Conservation (phyloP, 2,329 filamentous ascomycete species). For the Xylariales sp. region DNA sequence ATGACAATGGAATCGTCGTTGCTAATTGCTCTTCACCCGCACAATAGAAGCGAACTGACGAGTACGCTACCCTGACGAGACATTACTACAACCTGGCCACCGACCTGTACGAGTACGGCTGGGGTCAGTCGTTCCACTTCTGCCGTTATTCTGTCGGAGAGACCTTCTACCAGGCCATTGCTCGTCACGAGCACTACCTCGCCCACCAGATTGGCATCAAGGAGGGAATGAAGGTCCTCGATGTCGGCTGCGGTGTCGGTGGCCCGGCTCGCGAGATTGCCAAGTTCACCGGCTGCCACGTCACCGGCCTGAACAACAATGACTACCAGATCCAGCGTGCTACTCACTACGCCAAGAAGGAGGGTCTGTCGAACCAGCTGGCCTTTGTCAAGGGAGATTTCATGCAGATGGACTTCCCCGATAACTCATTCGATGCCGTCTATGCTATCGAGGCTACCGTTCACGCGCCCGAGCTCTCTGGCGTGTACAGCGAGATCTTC, state of each 20-base stretch:
- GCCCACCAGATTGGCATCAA: slow-evolving; percentile 83
- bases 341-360: slow-evolving; percentile 76
- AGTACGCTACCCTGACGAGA: slow-evolving; percentile 90
- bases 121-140: slow-evolving; percentile 97
- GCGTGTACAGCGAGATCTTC: slow-evolving; percentile 92
- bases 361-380: slow-evolving; percentile 75
- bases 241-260: slow-evolving; percentile 95
- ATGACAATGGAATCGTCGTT: not conserved
- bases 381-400: slow-evolving; percentile 94
- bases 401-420: slow-evolving; percentile 97
- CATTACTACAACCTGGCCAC: slow-evolving; percentile 99
- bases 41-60: slow-evolving; percentile 71
- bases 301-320: slow-evolving; percentile 96
- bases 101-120: slow-evolving; percentile 94
- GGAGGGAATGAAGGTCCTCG: slow-evolving; percentile 83
- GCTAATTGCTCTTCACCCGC: no score
- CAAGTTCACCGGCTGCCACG: slow-evolving; percentile 87
- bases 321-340: slow-evolving; percentile 98
- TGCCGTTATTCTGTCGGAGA: slow-evolving; percentile 87
- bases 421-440: slow-evolving; percentile 88
- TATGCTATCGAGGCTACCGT: slow-evolving; percentile 98
- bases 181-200: slow-evolving; percentile 96
- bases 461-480: slow-evolving; percentile 85
- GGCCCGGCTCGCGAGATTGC: slow-evolving; percentile 93
- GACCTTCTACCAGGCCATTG: slow-evolving; percentile 84